Base-by-base conservation (phyloP, 805 yeast species). In the Myxozyma sirexii region DNA sequence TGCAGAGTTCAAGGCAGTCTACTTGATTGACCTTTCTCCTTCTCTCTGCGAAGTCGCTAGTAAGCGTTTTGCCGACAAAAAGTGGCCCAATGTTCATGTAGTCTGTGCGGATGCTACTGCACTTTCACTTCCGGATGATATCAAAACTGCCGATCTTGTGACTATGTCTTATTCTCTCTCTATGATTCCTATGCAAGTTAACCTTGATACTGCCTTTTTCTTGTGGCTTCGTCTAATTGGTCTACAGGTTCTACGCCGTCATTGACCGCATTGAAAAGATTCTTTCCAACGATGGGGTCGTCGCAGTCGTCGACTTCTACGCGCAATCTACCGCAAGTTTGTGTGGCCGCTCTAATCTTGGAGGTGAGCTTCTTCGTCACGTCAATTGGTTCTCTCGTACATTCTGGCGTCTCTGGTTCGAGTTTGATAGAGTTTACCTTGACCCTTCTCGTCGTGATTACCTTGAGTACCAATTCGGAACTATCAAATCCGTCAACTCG, bases 321-420 rank as follows among this genome's bases (percentile, higher is more conserved):
- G 87, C 87, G 60, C 94, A 88, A 71, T 79, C 87, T 24, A 74
- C 77, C 47, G 84, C 85, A 53, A 84, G 85, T 47, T 77, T 84
- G 4, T 76, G 84, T 57, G 91, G 91, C 19, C 81, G 89, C 71
- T 80, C 84, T 53, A 84, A 87, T 69, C 86, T 92, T 7, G 96
- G 96, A 54, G 94, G 96, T 7, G 75, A 84, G 65, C 80, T 80
- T 33, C 81, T 83, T 68, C 79, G 96, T 69, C 87, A 87, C 71
- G 84, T 82, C 62, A 86, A 90, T 27, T 88, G 96, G 96, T 62
- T 86, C 57, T 79, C 82, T 52, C 79, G 96, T 71, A 87, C 89
- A 31, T 89, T 88, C 71, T 88, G 96, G 96, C 81, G 91, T 70
- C 76, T 86, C 45, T 89, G 96, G 96, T 88, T 89, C 72, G 96